A percentile compares a stretch with the other conserved stretches of the same genome.
Evolutionary conservation across 192 early-diverging fungal genomes (phyloP).

Genomic region (Helicostylum pulchrum): DNA sequence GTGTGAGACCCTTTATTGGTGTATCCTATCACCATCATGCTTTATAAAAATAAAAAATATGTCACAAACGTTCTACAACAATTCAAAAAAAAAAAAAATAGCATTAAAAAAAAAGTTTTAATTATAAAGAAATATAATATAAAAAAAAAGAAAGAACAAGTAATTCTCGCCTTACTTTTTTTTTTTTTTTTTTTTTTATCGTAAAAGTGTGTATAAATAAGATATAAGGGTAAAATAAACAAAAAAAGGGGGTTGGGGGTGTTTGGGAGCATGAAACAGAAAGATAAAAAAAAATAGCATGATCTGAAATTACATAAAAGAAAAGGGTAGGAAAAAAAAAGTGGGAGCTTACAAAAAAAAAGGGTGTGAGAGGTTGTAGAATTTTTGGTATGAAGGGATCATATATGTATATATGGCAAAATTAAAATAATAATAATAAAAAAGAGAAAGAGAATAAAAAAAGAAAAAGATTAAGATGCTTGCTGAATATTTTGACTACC

Average conservation of each 20-base stretch:
- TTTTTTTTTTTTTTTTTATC: neutral
- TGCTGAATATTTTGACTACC: conserved; percentile 3
- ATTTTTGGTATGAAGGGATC: neutral
- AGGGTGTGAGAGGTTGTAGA: too few species aligned
- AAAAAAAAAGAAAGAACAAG: too few species aligned
- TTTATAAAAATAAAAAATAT: too few species aligned
- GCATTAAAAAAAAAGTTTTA: neutral
- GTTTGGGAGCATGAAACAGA: neutral
- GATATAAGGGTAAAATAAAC: neutral
- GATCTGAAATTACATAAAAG: neutral
- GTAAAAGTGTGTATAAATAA: neutral
- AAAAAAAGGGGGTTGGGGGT: neutral
- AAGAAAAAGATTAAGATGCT: neutral
- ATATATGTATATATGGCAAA: conserved; percentile 3
- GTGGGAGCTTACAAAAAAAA: neutral
- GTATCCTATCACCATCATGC: neutral
- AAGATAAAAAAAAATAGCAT: conserved; percentile 2
- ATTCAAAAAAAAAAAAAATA: neutral
- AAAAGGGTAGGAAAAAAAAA: conserved; percentile 3
- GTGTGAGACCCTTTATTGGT: neutral
- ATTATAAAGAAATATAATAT: neutral
- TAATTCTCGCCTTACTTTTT: too few species aligned
- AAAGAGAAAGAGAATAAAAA: neutral
- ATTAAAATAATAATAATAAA: conserved; percentile 6
- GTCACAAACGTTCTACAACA: neutral